Conservation (phyloP, 768 basidiomycete species). For the Cystofilobasidium ferigula region DNA sequence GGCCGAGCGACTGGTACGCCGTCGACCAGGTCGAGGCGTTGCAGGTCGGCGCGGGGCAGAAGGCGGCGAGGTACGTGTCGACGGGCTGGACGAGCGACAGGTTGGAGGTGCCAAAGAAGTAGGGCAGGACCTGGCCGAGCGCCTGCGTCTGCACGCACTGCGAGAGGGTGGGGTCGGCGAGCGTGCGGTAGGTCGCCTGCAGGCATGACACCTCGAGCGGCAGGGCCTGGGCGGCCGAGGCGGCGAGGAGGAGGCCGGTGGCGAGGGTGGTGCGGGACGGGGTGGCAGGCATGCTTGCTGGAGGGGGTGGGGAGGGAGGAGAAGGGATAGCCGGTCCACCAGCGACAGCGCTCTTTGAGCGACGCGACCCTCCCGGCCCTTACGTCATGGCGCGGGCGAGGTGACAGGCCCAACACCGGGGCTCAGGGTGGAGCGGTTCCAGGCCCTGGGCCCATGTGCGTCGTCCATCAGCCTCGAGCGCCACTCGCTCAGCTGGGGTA, state of each 20-base stretch:
- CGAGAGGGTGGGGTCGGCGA: background rate
- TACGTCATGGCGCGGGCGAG: too few species aligned
- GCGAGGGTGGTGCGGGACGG: background rate
- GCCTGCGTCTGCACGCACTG: background rate
- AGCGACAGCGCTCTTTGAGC: too few species aligned
- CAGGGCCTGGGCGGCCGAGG: background rate
- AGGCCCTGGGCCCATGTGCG: too few species aligned
- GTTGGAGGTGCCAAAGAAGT: background rate
- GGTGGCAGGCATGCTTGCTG: background rate
- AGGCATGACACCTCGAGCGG: background rate
- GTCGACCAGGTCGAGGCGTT: background rate
- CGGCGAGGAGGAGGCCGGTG: background rate
- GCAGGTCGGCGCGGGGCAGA: background rate
- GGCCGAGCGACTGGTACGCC: background rate
- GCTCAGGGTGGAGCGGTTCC: too few species aligned
- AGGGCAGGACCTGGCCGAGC: background rate
- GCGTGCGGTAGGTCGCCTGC: background rate
- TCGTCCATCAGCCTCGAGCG: too few species aligned
- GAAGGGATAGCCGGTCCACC: too few species aligned
- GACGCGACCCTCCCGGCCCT: too few species aligned
- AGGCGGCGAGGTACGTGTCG: background rate
- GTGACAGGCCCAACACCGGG: too few species aligned
- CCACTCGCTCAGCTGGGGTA: too few species aligned
- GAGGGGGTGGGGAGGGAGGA: too few species aligned
- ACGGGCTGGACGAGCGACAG: background rate